These are phyloP conservation scores for Sinapis alba DNA, from an alignment of 441 rosid species.

Conservation along the genomic window DNA sequence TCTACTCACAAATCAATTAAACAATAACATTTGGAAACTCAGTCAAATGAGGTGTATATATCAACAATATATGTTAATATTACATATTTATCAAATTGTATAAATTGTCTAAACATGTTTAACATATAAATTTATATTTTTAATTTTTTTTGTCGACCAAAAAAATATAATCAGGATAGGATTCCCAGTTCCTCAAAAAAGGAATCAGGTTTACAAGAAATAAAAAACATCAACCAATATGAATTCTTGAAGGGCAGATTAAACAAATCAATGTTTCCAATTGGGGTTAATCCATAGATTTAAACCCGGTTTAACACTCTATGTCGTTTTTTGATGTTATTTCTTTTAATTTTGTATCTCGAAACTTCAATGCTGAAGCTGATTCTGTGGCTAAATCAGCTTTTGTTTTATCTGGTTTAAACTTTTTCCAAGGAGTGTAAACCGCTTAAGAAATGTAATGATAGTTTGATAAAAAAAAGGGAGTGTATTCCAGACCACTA, in stretches of 20 bases:
- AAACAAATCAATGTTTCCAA: neutral
- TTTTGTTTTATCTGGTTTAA: too few species aligned
- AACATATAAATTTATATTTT: neutral
- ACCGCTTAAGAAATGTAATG: too few species aligned
- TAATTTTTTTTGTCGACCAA: neutral
- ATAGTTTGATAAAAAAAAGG: too few species aligned
- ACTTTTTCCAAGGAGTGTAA: too few species aligned
- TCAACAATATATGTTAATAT: neutral
- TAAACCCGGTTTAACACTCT: neutral
- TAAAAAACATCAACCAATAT: neutral
- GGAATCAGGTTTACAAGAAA: neutral
- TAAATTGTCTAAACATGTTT: neutral
- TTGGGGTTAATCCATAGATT: neutral
- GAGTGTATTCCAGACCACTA: conserved; percentile 6
- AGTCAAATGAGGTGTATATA: neutral
- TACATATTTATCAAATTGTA: neutral
- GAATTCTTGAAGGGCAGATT: neutral
- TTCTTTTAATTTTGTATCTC: too few species aligned
- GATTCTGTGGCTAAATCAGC: too few species aligned
- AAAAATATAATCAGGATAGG: neutral
- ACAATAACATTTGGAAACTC: neutral
- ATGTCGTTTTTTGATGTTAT: too few species aligned
- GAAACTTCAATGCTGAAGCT: too few species aligned
- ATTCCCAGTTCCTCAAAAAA: neutral
- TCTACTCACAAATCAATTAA: too few species aligned